Base-by-base conservation (phyloP, 768 basidiomycete genomes). In the Podaxis carcinomalis region DNA sequence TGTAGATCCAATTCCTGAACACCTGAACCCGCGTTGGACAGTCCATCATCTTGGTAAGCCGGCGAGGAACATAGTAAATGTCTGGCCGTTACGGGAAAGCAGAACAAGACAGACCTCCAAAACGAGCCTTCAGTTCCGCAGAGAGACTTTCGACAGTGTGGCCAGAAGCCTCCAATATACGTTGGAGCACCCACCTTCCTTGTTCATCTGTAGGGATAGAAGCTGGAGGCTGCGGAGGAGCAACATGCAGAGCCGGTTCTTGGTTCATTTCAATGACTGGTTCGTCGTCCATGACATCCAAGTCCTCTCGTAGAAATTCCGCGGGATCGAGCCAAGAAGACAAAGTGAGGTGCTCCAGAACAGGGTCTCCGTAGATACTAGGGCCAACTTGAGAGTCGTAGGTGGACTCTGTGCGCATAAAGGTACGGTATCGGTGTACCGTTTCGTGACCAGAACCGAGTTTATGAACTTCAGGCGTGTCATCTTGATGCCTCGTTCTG, bases 281-380 rank as follows among this genome's bases (percentile, higher is more conserved):
- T 21, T 53, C 51, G 10, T 60, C 32, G 42, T 23, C 51, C 11
- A 60, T 36, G 19, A 60, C 21, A 25, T 53, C 40, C 35, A 65
- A 46, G 19, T 67, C 63, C 40, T 67, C 68, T 39, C 63, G 37
- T 27, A 57, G 59, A 36, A 67, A 61, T 16, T 67, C 67, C 19
- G 69, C 52, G 21, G 62, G 66, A n/a, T 63, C 58, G 5, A 66
- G 58, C 40, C 66, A 63, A 23, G 69, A 65, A 25, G 70, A 65
- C 19, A 68, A 65, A 23, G 66, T 16, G 21, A 58, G 23, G 25
- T 35, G 47, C 0, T 60, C 59, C 11, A 36, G 40, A 36, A 36
- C 10, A 13, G 51, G 1, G 16, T 54, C 59, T 36, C 32, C 51
- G 21, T 35, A 21, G 13, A 25, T 4, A 25, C 21, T 23, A 28